A percentile compares a stretch with the other conserved stretches of the same genome.
Evolutionary conservation across 1,139 yeast species (phyloP).

Genomic region (Keqinozyma sinolaborantium): DNA sequence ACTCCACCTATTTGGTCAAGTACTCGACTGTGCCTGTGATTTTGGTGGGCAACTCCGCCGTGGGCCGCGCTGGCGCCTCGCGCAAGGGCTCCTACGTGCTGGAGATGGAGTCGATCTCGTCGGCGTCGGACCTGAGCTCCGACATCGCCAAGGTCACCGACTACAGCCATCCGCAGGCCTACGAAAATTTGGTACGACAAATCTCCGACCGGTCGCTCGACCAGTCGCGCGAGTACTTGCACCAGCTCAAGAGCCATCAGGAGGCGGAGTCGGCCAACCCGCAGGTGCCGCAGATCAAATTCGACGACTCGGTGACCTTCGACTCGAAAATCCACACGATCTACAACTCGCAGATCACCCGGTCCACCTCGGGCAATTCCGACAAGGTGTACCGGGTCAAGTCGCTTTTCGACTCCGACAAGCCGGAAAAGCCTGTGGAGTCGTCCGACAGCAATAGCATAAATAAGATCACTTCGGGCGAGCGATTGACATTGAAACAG

Average conservation of each 20-base stretch:
- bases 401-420: conserved; percentile 21
- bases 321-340: conserved; percentile 31
- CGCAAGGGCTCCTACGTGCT: background rate
- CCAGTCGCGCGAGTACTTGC: conserved; percentile 23
- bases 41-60: conserved; percentile 29
- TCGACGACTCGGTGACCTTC: conserved; percentile 5
- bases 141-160: conserved; percentile 7
- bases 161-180: conserved; percentile 8
- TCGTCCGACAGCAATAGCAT: conserved; percentile 1
- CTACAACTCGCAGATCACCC: conserved; percentile 15
- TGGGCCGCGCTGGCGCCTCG: conserved; percentile 1
- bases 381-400: conserved; percentile 36
- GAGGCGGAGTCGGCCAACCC: background rate
- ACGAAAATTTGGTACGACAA: conserved; percentile 18
- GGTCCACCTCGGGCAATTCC: conserved; percentile 7
- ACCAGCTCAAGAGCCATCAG: conserved; percentile 9
- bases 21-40: conserved; percentile 41
- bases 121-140: background rate
- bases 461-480: conserved; percentile 1
- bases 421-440: conserved; percentile 2
- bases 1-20: conserved; percentile 37
- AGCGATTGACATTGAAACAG: conserved; percentile 10
- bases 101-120: background rate
- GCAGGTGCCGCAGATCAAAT: conserved; percentile 2
- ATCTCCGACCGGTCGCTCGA: conserved; percentile 28